Base-by-base conservation (phyloP, 495 filamentous ascomycete genomes). In the Tuber microsphaerosporum region DNA sequence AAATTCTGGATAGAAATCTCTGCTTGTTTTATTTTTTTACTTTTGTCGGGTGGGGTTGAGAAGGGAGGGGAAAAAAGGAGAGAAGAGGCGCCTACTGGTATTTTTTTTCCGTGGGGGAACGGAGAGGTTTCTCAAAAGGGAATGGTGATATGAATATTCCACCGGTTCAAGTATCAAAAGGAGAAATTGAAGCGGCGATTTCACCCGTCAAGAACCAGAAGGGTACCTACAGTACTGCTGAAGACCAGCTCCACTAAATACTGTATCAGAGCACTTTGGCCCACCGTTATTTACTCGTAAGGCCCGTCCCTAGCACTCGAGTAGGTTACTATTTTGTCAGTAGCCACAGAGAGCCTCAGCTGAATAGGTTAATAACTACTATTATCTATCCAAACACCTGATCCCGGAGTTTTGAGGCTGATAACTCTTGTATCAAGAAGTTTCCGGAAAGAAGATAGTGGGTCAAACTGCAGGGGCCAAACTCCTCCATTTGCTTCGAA, bases 151-250 rank as follows among this genome's bases (percentile, higher is more conserved):
- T 73, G 75, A 75, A 73, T 76, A 76, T 73, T 71, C 42, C 43
- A 73, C 75, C 72, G 75, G 72, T 75, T 22, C 72, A 78, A 48
- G 70, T 71, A 73, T 79, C 65, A 71, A 48, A 79, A 79, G 74
- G 46, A 79, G 76, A 51, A 69, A 72, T 79, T 73, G 73, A 75
- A 73, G 70, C 76, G 46, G 77, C 65, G 48, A 65, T 70, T 72
- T 74, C 51, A 72, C 72, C 69, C 70, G 61, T 77, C 73, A 70
- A 70, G 74, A 39, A 70, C 56, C 42, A 70, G 19, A 56, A 48
- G 31, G 73, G 44, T 72, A 48, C 65, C 74, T 68, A 39, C 37
- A 39, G 37, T 39, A 41, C 70, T 78, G 71, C 39, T 34, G 74
- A 76, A 76, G 44, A 74, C 70, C 41, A 48, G 22, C 65, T 78